Conservation (phyloP, 2,329 filamentous ascomycete species). For the Talaromyces sp. region DNA sequence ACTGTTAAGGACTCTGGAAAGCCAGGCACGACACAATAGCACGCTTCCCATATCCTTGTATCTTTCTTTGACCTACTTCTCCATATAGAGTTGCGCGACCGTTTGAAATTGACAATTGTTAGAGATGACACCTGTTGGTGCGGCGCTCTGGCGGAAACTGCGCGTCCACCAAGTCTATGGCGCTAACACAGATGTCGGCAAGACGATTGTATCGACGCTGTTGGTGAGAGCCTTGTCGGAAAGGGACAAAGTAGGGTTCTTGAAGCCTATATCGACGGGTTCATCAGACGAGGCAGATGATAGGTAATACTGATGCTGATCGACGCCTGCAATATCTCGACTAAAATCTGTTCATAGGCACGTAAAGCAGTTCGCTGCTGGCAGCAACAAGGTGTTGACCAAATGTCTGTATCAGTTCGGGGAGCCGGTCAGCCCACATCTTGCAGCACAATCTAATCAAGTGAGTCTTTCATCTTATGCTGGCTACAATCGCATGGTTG, state of each 20-base stretch:
- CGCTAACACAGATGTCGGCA: constrained; percentile 80
- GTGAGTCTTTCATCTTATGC: constrained; percentile 15
- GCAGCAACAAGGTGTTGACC: constrained; percentile 46
- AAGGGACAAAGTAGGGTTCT: constrained; percentile 51
- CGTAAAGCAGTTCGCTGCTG: constrained; percentile 56
- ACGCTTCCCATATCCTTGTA: neutral
- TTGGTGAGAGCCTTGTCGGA: constrained; percentile 59
- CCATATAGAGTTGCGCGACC: neutral
- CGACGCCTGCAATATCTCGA: constrained; percentile 47
- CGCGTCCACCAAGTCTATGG: constrained; percentile 73
- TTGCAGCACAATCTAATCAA: constrained; percentile 58
- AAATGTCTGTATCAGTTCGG: constrained; percentile 67
- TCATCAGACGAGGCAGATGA: constrained; percentile 66
- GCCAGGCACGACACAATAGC: too few relatives aligned
- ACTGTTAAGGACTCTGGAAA: neutral
- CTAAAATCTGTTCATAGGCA: constrained; percentile 48
- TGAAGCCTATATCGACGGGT: constrained; percentile 82
- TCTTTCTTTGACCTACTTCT: neutral
- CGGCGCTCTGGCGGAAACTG: constrained; percentile 65
- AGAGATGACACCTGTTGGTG: constrained; percentile 50
- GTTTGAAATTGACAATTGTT: neutral
- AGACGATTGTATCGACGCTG: constrained; percentile 73
- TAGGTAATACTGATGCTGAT: constrained; percentile 57
- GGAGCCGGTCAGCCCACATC: constrained; percentile 72
- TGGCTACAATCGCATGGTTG: neutral